Percentiles rank a stretch among this genome's conserved stretches.
Conservation (phyloP, 306 rosid genomes). For the Vigna hirtella region DNA sequence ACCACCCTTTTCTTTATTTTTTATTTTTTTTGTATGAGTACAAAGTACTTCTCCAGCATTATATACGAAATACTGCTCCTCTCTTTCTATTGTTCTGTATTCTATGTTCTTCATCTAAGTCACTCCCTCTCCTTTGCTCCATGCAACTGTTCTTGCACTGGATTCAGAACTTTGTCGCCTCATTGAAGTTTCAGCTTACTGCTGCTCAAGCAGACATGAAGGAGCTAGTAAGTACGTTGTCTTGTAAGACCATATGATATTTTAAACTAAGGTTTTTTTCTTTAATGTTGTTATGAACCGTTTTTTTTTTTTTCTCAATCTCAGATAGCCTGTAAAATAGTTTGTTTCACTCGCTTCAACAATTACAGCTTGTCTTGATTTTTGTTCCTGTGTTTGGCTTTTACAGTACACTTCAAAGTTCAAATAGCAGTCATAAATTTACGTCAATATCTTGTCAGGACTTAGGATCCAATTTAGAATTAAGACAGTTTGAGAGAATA, state of each 20-base stretch:
- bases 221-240: constrained; percentile 67
- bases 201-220: constrained; percentile 46
- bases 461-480: background rate
- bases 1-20: constrained; percentile 16
- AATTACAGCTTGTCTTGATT: background rate
- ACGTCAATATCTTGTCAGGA: constrained; percentile 30
- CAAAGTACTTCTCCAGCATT: constrained; percentile 40
- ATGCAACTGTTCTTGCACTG: constrained; percentile 23
- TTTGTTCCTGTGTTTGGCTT: background rate
- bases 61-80: constrained; percentile 27
- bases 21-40: background rate
- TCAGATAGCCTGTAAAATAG: background rate
- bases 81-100: constrained; percentile 23
- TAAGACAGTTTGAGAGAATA: constrained; percentile 7
- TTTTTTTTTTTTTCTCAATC: background rate
- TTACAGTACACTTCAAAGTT: constrained; percentile 10
- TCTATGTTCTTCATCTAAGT: background rate
- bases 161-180: constrained; percentile 17
- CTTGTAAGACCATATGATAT: background rate
- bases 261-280: background rate
- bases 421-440: background rate
- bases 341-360: background rate
- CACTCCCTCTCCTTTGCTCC: constrained; percentile 12
- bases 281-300: background rate
- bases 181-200: constrained; percentile 17